Evolutionary conservation across 1,284 basidiomycete species (phyloP), one percentile per base, ranked within the genome.

Genomic region (Nidula niveotomentosa): DNA sequence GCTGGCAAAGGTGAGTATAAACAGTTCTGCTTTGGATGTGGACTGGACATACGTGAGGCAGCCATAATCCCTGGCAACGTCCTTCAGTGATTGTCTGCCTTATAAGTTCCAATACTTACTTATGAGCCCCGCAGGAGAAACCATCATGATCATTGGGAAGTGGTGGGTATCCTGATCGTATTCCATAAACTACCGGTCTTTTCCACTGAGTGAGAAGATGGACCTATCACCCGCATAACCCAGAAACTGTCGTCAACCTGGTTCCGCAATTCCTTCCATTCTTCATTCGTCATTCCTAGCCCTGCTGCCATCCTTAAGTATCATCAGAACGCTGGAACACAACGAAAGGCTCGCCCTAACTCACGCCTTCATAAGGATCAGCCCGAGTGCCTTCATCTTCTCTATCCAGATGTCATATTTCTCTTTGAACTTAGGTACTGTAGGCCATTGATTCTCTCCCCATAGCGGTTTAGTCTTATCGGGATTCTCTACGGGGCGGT

Each of bases 371-470:
- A 93, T 93, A 9, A 93, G 77, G 30, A 88, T 78, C 62, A 89
- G 62, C 1, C 92, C 92, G 1, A 95, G 73, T 1, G 64, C 72
- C 68, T 90, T 88, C 93, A 94, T 94, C 77, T 90, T 93, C 61
- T 83, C 82, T 1, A 88, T 74, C 91, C 92, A 94, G 7, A 62
- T 64, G 57, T 89, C 83, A 61, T 89, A 88, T 57, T 79, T 85
- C 45, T 77, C 76, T 54, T 67, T 74, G 61, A 94, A 91, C 0
- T 64, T 68, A 0, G 80, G 79, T 6, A 88, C 62, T 2, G 63
- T 62, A 0, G 93, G 93, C 88, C 90, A 95, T 58, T 91, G 91
- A 65, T 95, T 95, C 66, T 85, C 84, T 15, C 93, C 93, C 83
- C 88, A 86, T 0, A 93, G 66, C 0, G 84, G 81, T 56, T 81